Evolutionary conservation across 352 stramenopile genomes (phyloP), one percentile per base, ranked within the genome.

Genomic region (Phytophthora syringae): DNA sequence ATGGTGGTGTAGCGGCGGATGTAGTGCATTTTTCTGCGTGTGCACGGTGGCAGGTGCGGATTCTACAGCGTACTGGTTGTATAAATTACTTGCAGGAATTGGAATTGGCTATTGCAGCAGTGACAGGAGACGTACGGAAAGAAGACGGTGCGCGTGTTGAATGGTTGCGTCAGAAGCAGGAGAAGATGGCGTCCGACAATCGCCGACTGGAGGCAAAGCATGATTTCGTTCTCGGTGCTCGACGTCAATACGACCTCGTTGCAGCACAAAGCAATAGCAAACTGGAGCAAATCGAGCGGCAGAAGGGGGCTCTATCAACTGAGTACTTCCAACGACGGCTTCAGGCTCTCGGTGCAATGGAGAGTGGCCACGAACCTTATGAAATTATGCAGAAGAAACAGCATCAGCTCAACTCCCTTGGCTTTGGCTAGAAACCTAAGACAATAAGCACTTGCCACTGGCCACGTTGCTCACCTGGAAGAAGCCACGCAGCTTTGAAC

Each of bases 41-140:
- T 44, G 64, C 64, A 16, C 51, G 64, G 16, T 90, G 81, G 81
- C 81, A 90, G 68, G 75, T 88, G 40, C 79, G 81, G 2, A 60
- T 88, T 34, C 54, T 90, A 25, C 68, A 76, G 45, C 81, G 76
- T 11, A 50, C 39, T 21, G 52, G 64, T 34, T 44, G 54, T 2
- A 12, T 47, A 3, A 56, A 55, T 24, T 64, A 69, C 42, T 54
- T 73, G 52, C 58, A 73, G n/a, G 58, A 73, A 13, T 18, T 73
- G 16, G 64, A 73, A 47, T 34, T 51, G 40, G 59, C 64, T 7
- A 69, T 73, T 25, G 52, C 52, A 13, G 64, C 58, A 22, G 52
- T 69, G 10, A 47, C 40, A 24, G 64, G 59, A 28, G 52, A 67
- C 45, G 52, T 50, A 25, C 28, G 39, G 13, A 73, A 68, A 49